Evolutionary conservation across 805 yeast species (phyloP), one percentile per base, ranked within the genome.

Genomic region (Spathaspora gorwiae): DNA sequence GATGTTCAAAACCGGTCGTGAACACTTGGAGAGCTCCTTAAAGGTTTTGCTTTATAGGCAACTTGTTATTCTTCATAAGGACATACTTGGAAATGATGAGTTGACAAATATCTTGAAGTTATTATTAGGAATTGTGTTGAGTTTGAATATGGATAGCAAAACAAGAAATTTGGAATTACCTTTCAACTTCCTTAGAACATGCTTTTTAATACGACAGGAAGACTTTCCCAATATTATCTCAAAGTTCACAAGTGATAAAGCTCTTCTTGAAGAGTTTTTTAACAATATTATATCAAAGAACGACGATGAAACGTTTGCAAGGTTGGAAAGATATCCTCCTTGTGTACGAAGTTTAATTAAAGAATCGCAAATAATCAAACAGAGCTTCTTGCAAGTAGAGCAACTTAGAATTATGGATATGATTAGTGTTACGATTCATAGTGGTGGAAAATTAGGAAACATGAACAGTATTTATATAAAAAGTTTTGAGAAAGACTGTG

Each of bases 101-200:
- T 47, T 69, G 12, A 57, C 68, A 0, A 61, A 63, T 36, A 47
- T 75, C 12, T 53, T 73, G 11, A 58, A 62, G 7, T 48, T 68
- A 5, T 39, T 70, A 1, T 44, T 70, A 42, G 76, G 73, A 2
- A 44, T 39, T 8, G 63, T 57, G 29, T 47, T 65, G 27, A 56
- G 53, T 37, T 35, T 59, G 13, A 27, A 47, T 2, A 40, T 48
- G 5, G 47, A 46, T 3, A 45, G 48, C 5, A 19, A n/a, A 5
- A 66, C 62, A 42, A 44, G 45, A 9, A 50, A 52, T 35, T 41
- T 56, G 2, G 72, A 61, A 42, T 54, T 62, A 37, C 49, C 62
- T 10, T 65, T 70, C 46, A 70, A 64, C 42, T 63, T 70, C 26
- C 48, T 70, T 12, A 48, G 76, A 35, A 61, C 73, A 1, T 56